These are phyloP conservation scores for Lithocarpus polystachyus DNA, from an alignment of 306 rosid species.

Conservation along the genomic window DNA sequence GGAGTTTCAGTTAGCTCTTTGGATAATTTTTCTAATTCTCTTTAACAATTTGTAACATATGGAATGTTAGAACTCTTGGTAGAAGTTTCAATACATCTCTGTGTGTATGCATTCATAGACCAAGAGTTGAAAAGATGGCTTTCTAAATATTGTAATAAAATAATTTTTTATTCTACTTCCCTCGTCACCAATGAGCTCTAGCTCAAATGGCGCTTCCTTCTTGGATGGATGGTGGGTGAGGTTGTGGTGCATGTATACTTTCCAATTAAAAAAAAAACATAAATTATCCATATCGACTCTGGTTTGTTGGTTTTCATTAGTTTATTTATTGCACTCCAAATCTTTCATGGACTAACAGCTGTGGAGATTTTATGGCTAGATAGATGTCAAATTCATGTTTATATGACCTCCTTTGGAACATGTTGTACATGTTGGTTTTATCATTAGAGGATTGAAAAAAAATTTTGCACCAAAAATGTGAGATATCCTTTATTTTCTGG, in stretches of 20 bases:
- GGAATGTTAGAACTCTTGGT: neutral
- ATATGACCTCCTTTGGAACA: neutral
- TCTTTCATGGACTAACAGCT: neutral
- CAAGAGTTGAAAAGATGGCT: neutral
- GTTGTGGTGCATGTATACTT: no score
- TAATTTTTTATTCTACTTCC: neutral
- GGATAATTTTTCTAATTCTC: neutral
- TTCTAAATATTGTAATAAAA: neutral
- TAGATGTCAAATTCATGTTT: neutral
- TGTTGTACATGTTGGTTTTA: neutral
- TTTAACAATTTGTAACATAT: neutral
- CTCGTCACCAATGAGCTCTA: no score
- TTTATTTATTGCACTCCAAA: neutral
- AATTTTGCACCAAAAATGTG: neutral
- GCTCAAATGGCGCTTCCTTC: no score
- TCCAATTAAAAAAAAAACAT: no score
- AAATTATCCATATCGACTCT: neutral
- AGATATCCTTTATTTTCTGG: neutral
- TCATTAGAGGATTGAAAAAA: neutral
- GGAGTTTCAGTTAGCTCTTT: conserved; percentile 2
- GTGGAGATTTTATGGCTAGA: neutral
- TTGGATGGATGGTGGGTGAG: no score
- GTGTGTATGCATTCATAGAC: neutral
- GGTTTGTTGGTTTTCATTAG: neutral
- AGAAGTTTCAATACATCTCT: neutral